Percentiles rank a stretch among this genome's conserved stretches.
These are phyloP conservation scores for Leishmania lainsoni DNA, from an alignment of 208 protist genomes.

Conservation along the genomic window DNA sequence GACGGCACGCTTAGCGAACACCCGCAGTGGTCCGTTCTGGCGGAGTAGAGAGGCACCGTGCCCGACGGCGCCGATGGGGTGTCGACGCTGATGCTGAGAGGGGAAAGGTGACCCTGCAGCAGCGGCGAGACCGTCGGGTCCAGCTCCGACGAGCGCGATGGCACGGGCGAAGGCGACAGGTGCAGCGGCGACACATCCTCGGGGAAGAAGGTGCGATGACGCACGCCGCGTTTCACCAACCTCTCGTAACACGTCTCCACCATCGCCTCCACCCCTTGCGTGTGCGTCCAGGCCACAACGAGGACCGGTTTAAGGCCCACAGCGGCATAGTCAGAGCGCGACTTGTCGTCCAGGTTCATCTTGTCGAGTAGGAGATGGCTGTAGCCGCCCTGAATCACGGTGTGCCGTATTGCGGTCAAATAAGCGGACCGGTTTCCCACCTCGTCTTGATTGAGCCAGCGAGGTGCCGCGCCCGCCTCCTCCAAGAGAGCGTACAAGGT, in stretches of 20 bases:
- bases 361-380: slow-evolving; percentile 85
- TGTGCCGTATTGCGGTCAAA: slow-evolving; percentile 51
- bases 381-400: slow-evolving; percentile 36
- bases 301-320: slow-evolving; percentile 39
- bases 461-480: slow-evolving; percentile 49
- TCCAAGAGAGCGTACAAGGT: slow-evolving; percentile 58
- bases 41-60: not conserved
- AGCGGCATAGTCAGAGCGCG: slow-evolving; percentile 43
- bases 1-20: not conserved
- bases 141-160: slow-evolving; percentile 24
- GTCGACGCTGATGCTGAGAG: not conserved
- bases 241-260: slow-evolving; percentile 63
- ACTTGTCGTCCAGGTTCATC: slow-evolving; percentile 74
- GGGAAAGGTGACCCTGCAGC: not conserved
- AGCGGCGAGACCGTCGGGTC: slow-evolving; percentile 3
- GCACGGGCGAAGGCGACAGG: not conserved
- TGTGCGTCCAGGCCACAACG: slow-evolving; percentile 56
- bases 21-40: not conserved
- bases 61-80: not conserved
- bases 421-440: slow-evolving; percentile 49
- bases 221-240: slow-evolving; percentile 46
- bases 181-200: slow-evolving; percentile 2
- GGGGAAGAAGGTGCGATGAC: slow-evolving; percentile 62
- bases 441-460: slow-evolving; percentile 90
- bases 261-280: slow-evolving; percentile 43